Conservation (phyloP, 176 grass and related monocot species). For the Poa pratensis region DNA sequence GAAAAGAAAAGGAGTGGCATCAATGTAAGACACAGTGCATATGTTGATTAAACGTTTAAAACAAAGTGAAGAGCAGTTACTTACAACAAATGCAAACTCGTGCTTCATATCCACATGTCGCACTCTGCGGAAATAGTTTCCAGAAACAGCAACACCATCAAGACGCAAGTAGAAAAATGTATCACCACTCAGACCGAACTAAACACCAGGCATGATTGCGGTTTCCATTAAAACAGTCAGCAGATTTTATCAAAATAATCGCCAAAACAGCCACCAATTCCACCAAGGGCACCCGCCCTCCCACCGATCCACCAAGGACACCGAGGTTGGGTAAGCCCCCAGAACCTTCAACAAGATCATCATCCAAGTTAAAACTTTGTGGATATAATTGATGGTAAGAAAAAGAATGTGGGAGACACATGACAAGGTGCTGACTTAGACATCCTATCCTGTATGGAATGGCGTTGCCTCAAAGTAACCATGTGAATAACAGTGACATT, state of each 20-base stretch:
- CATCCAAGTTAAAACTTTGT: conserved; percentile 77
- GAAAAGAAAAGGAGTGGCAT: neutral
- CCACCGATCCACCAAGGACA: conserved; percentile 53
- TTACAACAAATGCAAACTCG: conserved; percentile 98
- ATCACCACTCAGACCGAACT: conserved; percentile 33
- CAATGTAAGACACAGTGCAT: conserved; percentile 3
- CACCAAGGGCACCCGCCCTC: conserved; percentile 56
- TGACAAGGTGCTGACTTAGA: conserved; percentile 34
- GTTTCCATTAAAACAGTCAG: conserved; percentile 41
- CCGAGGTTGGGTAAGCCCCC: conserved; percentile 75
- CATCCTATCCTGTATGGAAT: neutral
- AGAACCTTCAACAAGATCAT: conserved; percentile 99
- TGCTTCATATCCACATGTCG: conserved; percentile 99
- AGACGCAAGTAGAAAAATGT: conserved; percentile 44
- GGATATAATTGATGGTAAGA: conserved; percentile 53
- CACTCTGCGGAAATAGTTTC: conserved; percentile 80
- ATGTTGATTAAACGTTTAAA: neutral
- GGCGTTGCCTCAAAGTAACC: conserved; percentile 24
- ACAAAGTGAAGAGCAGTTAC: conserved; percentile 36
- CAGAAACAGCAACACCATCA: conserved; percentile 69
- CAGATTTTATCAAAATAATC: conserved; percentile 46
- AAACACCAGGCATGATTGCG: conserved; percentile 26
- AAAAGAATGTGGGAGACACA: conserved; percentile 40
- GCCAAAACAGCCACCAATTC: conserved; percentile 55
- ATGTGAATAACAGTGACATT: neutral